phyloP scores from a whole-genome alignment of 139 green algal species.

The Medakamo hakoo region DNA sequence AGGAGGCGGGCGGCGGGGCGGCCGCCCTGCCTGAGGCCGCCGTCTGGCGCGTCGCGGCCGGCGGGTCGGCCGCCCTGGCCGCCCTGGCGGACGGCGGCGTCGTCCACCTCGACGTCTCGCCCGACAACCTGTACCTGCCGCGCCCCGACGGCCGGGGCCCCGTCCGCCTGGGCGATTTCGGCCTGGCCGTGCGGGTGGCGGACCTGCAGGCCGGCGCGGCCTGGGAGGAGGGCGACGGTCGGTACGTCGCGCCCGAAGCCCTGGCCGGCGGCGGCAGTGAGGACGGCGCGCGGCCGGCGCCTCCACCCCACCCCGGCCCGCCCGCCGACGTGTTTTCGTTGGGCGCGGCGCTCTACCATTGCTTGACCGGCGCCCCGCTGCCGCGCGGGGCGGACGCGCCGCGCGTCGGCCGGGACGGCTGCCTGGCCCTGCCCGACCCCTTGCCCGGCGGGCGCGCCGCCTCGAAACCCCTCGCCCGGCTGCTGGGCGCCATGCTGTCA shows the following conservation, averaged over 20 bases:
- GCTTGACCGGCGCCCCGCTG: background rate
- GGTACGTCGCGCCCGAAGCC: constrained; percentile 74
- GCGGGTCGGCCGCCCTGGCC: constrained; percentile 48
- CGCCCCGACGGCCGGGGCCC: too few relatives aligned
- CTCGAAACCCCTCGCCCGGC: background rate
- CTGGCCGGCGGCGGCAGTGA: constrained; percentile 50
- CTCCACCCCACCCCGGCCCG: constrained; percentile 39
- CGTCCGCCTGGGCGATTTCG: constrained; percentile 91
- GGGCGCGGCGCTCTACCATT: constrained; percentile 60
- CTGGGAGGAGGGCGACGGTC: constrained; percentile 55
- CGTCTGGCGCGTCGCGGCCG: constrained; percentile 23
- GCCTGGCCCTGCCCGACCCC: too few relatives aligned
- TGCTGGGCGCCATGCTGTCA: background rate
- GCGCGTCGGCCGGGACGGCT: background rate
- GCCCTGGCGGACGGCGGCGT: constrained; percentile 63
- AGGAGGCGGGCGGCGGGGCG: constrained; percentile 31
- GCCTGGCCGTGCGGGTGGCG: constrained; percentile 38
- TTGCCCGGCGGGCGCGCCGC: too few relatives aligned
- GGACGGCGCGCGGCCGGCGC: too few relatives aligned
- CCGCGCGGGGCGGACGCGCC: too few relatives aligned
- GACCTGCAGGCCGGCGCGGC: constrained; percentile 1
- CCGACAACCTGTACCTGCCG: constrained; percentile 84
- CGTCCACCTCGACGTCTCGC: constrained; percentile 90
- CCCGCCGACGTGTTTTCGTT: constrained; percentile 84
- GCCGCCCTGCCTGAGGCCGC: constrained; percentile 34